Evolutionary conservation across 441 rosid genomes (phyloP).

Genomic region (Pelargonium cotyledonis): DNA sequence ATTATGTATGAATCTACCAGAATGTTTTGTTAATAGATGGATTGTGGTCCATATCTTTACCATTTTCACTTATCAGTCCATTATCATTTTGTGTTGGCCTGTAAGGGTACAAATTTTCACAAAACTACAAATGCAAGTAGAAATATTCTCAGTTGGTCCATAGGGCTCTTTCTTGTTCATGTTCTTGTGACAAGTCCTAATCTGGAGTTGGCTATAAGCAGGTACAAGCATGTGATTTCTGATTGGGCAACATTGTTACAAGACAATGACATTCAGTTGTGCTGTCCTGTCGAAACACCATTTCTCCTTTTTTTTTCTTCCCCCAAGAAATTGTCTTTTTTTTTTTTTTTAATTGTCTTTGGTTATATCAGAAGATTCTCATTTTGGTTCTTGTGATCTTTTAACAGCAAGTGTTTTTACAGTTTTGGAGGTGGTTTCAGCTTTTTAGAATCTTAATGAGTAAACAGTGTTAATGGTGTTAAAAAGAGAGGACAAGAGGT

Average conservation of each 20-base stretch:
- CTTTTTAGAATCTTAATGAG: background rate
- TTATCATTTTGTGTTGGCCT: too few relatives aligned
- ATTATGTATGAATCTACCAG: background rate
- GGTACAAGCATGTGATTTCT: conserved; percentile 1
- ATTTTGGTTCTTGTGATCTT: background rate
- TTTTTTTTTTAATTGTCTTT: too few relatives aligned
- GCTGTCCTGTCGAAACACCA: background rate
- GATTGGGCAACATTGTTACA: background rate
- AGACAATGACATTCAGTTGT: conserved; percentile 2
- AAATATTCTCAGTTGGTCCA: background rate
- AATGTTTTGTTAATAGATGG: background rate
- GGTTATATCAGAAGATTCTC: too few relatives aligned
- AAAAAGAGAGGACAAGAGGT: background rate
- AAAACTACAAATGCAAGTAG: background rate
- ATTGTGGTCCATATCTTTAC: background rate
- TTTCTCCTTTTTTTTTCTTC: too few relatives aligned
- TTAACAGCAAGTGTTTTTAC: background rate
- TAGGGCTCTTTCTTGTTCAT: background rate
- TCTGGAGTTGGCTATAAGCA: background rate
- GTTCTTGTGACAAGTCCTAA: background rate
- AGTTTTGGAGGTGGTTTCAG: background rate
- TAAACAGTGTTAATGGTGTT: background rate
- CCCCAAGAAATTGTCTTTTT: too few relatives aligned
- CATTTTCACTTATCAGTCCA: too few relatives aligned
- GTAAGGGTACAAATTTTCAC: too few relatives aligned